Conservation (phyloP, 176 grass and related monocot genomes). For the Oryza australiensis region DNA sequence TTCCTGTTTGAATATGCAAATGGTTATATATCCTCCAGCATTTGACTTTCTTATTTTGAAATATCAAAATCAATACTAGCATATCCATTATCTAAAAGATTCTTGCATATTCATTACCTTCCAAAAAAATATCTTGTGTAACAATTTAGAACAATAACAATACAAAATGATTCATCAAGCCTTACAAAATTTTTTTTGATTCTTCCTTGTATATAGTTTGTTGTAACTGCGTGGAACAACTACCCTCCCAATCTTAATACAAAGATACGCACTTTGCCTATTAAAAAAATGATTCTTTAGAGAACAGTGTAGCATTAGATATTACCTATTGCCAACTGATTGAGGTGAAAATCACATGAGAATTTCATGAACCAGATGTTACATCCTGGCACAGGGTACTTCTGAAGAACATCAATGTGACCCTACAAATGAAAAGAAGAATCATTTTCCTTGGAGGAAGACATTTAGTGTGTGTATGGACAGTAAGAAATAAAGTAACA, state of each 20-base stretch:
- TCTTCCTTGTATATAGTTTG: no score
- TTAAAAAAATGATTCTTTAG: not conserved
- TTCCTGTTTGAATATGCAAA: slow-evolving; percentile 53
- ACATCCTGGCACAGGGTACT: slow-evolving; percentile 94
- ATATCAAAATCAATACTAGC: not conserved
- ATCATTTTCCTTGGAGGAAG: slow-evolving; percentile 20
- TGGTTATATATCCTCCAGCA: slow-evolving; percentile 1
- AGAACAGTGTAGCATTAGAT: not conserved
- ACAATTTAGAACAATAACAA: not conserved
- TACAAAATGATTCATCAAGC: not conserved
- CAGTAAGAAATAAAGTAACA: slow-evolving; percentile 26
- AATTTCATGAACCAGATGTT: slow-evolving; percentile 99
- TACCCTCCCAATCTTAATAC: no score
- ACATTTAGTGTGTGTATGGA: slow-evolving; percentile 13
- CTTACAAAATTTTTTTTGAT: no score
- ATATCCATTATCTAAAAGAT: not conserved
- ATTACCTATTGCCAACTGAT: slow-evolving; percentile 91
- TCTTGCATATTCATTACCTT: not conserved
- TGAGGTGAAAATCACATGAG: slow-evolving; percentile 98
- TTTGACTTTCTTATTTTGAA: not conserved
- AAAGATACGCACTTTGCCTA: no score
- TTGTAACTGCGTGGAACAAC: no score
- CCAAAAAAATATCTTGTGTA: slow-evolving; percentile 10
- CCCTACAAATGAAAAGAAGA: slow-evolving; percentile 48
- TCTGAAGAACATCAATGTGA: slow-evolving; percentile 90